Base-by-base conservation (phyloP, 75 land plant species). In the Gnetum montanum region DNA sequence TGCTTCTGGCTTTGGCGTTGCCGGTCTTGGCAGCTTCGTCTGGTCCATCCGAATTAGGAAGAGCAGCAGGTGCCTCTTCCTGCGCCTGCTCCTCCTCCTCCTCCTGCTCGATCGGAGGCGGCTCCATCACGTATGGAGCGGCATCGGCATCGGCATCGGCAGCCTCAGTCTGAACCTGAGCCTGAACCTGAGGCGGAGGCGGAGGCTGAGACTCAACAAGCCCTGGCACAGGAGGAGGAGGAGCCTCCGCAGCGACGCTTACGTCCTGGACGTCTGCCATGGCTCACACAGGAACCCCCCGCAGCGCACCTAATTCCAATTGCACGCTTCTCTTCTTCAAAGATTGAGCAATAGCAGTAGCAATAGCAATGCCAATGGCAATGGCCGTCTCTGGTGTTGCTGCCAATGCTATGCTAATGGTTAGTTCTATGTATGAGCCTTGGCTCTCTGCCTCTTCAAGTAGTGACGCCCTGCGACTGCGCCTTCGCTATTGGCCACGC, bases 1-100 rank as follows among this genome's bases (percentile, higher is more conserved):
- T 45, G 24, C 64, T 61, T 61, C 65, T 33, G 60, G 50, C 33
- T 50, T 40, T 64, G 44, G 52, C n/a, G n/a, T n/a, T n/a, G n/a
- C n/a, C n/a, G n/a, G n/a, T n/a, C n/a, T n/a, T n/a, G n/a, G n/a
- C n/a, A n/a, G n/a, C n/a, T n/a, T n/a, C n/a, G n/a, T n/a, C n/a
- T n/a, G n/a, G n/a, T n/a, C n/a, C n/a, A n/a, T n/a, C n/a, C n/a
- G n/a, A n/a, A n/a, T n/a, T n/a, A n/a, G n/a, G n/a, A n/a, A n/a
- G n/a, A n/a, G n/a, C n/a, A n/a, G n/a, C n/a, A n/a, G n/a, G n/a
- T n/a, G n/a, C n/a, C 43, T 40, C 43, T 4, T 40, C n/a, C 2
- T 3, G 10, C 13, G 10, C 43, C 43, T 40, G 13, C 13, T 2
- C 13, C 15, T 12, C n/a, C 43, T 40, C 18, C 43, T 41, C 43